Percentiles rank a stretch among this genome's conserved stretches.
These are phyloP conservation scores for Leucoagaricus sp. DNA, from an alignment of 1,284 basidiomycete species.

Conservation along the genomic window DNA sequence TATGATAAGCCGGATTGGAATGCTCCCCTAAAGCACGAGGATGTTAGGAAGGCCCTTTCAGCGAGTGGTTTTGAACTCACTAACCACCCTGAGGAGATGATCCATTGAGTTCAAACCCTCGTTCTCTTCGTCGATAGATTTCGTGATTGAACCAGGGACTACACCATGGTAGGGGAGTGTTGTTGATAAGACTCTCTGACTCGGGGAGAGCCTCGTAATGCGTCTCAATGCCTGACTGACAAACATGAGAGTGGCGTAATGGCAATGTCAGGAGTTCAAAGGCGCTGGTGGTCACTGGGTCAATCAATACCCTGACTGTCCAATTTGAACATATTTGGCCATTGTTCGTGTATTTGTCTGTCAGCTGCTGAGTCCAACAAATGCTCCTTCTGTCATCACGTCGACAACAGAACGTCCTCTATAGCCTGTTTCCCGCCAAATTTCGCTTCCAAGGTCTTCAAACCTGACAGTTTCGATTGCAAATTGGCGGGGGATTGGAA, in stretches of 20 bases:
- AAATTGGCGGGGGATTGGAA: too few species aligned
- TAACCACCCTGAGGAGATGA: slow-evolving; percentile 52
- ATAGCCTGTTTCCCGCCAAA: too few species aligned
- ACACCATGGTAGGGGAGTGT: background rate
- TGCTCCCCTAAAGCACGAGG: slow-evolving; percentile 40
- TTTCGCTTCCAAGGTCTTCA: too few species aligned
- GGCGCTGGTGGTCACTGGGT: background rate
- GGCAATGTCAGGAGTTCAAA: background rate
- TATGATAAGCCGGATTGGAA: slow-evolving; percentile 57
- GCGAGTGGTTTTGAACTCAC: slow-evolving; percentile 43
- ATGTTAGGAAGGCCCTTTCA: background rate
- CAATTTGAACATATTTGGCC: too few species aligned
- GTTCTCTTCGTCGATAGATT: slow-evolving; percentile 42
- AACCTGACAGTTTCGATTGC: too few species aligned
- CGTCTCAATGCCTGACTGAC: background rate
- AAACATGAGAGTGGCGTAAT: slow-evolving; percentile 1
- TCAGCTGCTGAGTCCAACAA: too few species aligned
- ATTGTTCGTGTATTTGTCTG: too few species aligned
- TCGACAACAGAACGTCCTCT: too few species aligned
- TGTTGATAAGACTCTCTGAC: slow-evolving; percentile 1
- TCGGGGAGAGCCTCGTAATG: background rate
- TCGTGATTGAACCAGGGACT: slow-evolving; percentile 8
- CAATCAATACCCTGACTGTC: too few species aligned
- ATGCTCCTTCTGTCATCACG: too few species aligned
- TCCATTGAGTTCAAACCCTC: slow-evolving; percentile 63